Base-by-base conservation (phyloP, 306 rosid species). In the Mucuna pruriens region DNA sequence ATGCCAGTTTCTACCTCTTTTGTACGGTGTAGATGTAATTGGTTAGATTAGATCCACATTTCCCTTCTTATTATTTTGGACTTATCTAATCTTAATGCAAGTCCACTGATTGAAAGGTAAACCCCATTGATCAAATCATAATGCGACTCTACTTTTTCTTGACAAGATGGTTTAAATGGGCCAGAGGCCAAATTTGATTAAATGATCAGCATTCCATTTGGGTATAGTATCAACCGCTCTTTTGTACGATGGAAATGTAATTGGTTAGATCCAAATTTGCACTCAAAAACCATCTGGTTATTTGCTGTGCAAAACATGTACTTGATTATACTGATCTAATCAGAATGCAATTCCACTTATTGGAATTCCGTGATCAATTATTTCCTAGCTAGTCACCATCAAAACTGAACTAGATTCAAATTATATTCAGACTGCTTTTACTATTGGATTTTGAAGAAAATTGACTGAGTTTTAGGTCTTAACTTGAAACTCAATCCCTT, bases 371-470 rank as follows among this genome's bases (percentile, higher is more conserved):
- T 29, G 25, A 54, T 68, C 57, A 40, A 44, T 80, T 57, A 44
- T 57, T 42, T 58, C 63, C 77, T 33, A 29, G 83, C 77, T 33
- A 29, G 83, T 31, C 78, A 33, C 77, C 39, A 71, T 60, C 63
- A 57, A 20, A 70, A 44, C 75, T 64, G 12, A 49, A 49, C 57
- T 15, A 33, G 54, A 23, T 54, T 66, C 39, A 16, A 52, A 34
- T 51, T 23, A 7, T 36, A 36, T 51, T 67, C 44, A 46, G 0
- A 17, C 26, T 19, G 60, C 46, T 16, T 34, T 76, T 63, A 64
- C 74, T 67, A 25, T 78, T 79, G 46, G 25, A 26, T 54, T 78
- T 39, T 68, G 9, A 52, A 25, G 16, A 68, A 40, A 77, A 65
- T 64, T 64, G 39, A 66, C 54, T 34, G 13, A 8, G 23, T 57